Percentiles rank a stretch among this genome's conserved stretches.
Conservation (phyloP, 1,284 basidiomycete genomes). For the Sanguinoderma infundibulare region DNA sequence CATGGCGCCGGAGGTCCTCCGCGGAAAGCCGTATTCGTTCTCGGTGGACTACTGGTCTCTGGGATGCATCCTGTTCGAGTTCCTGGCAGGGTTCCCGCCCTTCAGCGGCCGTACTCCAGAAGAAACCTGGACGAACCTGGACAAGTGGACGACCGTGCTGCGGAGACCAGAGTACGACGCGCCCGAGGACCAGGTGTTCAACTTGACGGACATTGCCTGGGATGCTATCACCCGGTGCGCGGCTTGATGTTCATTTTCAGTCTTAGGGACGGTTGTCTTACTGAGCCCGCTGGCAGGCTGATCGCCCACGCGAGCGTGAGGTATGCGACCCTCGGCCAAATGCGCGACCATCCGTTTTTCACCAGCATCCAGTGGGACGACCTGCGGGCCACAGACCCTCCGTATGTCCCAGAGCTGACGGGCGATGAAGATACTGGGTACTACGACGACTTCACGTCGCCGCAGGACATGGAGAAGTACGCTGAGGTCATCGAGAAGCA, state of each 20-base stretch:
- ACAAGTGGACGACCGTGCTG: constrained; percentile 96
- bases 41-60: constrained; percentile 99
- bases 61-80: constrained; percentile 98
- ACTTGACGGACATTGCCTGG: constrained; percentile 94
- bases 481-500: constrained; percentile 99
- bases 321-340: constrained; percentile 74
- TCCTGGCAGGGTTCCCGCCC: constrained; percentile 96
- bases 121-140: constrained; percentile 99
- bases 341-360: constrained; percentile 90
- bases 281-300: constrained; percentile 37
- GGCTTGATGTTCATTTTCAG: too few species aligned
- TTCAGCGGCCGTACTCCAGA: constrained; percentile 96
- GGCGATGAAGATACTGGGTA: constrained; percentile 97
- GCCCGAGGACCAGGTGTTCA: constrained; percentile 97
- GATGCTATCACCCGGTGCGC: constrained; percentile 86
- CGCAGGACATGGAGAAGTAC: constrained; percentile 98
- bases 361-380: constrained; percentile 74
- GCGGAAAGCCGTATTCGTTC: constrained; percentile 93
- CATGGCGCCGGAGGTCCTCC: constrained; percentile 92
- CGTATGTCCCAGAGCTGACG: constrained; percentile 95
- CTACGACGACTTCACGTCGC: constrained; percentile 95
- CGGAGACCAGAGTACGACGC: constrained; percentile 94
- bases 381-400: constrained; percentile 81
- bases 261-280: neutral
- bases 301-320: constrained; percentile 84